Conservation (phyloP, 2,329 filamentous ascomycete genomes). For the Samsoniella hepiali region DNA sequence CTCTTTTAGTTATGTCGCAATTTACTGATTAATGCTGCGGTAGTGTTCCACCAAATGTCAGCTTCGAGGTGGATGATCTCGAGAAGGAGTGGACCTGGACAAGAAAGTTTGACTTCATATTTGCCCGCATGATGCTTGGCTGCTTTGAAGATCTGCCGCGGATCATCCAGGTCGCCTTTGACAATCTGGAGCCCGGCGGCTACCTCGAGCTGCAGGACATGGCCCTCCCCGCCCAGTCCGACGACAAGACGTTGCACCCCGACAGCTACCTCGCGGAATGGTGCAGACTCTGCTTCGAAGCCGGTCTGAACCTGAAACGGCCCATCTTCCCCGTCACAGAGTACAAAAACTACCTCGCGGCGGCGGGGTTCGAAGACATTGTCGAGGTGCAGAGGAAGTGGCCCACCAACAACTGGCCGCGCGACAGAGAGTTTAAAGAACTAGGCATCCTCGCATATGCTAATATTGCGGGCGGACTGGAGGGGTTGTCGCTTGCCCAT, state of each 20-base stretch:
- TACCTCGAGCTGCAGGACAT: slow-evolving; percentile 45
- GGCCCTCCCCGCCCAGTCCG: slow-evolving; percentile 36
- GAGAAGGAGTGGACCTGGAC: slow-evolving; percentile 40
- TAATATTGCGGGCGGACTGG: slow-evolving; percentile 33
- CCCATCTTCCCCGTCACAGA: slow-evolving; percentile 28
- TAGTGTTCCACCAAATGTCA: slow-evolving; percentile 47
- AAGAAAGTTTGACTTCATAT: slow-evolving; percentile 41
- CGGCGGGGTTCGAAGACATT: slow-evolving; percentile 53
- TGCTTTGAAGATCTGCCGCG: slow-evolving; percentile 35
- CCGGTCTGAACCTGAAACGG: slow-evolving; percentile 30
- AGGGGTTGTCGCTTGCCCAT: slow-evolving; percentile 36
- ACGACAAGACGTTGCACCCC: slow-evolving; percentile 38
- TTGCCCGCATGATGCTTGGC: slow-evolving; percentile 37
- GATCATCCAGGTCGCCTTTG: slow-evolving; percentile 36
- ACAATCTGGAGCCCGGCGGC: slow-evolving; percentile 41
- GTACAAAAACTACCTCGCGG: slow-evolving; percentile 40
- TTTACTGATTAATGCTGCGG: background rate
- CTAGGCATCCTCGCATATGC: slow-evolving; percentile 28
- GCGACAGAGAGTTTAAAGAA: background rate
- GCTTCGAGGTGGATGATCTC: slow-evolving; percentile 45
- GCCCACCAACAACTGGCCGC: slow-evolving; percentile 50
- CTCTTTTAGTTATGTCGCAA: background rate
- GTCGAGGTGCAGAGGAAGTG: slow-evolving; percentile 46
- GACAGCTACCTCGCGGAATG: slow-evolving; percentile 30
- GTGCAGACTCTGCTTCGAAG: slow-evolving; percentile 30